Conservation (phyloP, 2,329 filamentous ascomycete genomes). For the Periglandula ipomoeae region DNA sequence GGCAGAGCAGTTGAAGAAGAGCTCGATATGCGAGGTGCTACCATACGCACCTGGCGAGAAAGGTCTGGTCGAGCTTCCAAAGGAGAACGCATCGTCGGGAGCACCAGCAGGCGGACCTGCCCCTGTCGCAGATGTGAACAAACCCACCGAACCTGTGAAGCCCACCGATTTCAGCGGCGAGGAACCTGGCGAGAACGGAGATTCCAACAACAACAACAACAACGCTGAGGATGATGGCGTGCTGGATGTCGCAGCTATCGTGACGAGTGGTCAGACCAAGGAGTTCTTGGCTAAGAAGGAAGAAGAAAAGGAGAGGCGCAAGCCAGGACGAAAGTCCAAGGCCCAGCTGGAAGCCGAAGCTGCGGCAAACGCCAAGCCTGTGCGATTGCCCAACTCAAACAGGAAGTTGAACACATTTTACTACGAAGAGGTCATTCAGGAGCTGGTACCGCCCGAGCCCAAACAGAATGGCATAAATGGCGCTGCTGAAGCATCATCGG, state of each 20-base stretch:
- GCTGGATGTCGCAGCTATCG: constrained; percentile 75
- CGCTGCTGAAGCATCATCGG: constrained; percentile 9
- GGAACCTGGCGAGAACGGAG: constrained; percentile 28
- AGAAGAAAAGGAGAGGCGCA: constrained; percentile 67
- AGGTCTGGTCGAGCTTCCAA: constrained; percentile 39
- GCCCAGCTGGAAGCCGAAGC: constrained; percentile 44
- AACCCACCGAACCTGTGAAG: constrained; percentile 18
- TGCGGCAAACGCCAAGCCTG: constrained; percentile 42
- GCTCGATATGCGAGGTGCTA: constrained; percentile 56
- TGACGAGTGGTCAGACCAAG: constrained; percentile 70
- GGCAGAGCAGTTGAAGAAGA: constrained; percentile 63
- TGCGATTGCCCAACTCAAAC: constrained; percentile 63
- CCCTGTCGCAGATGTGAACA: constrained; percentile 26
- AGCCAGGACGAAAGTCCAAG: constrained; percentile 42
- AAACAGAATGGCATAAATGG: constrained; percentile 18
- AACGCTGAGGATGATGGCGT: constrained; percentile 58
- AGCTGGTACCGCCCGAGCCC: constrained; percentile 36
- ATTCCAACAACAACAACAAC: constrained; percentile 21
- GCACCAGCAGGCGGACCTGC: constrained; percentile 14
- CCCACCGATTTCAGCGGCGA: constrained; percentile 20
- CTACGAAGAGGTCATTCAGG: constrained; percentile 59
- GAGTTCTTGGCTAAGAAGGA: constrained; percentile 80
- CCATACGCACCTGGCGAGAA: constrained; percentile 40
- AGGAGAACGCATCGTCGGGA: constrained; percentile 18
- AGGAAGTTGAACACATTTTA: constrained; percentile 60